These are phyloP conservation scores for Aspergillus udagawae DNA, from an alignment of 2,329 filamentous ascomycete genomes.

Conservation along the genomic window DNA sequence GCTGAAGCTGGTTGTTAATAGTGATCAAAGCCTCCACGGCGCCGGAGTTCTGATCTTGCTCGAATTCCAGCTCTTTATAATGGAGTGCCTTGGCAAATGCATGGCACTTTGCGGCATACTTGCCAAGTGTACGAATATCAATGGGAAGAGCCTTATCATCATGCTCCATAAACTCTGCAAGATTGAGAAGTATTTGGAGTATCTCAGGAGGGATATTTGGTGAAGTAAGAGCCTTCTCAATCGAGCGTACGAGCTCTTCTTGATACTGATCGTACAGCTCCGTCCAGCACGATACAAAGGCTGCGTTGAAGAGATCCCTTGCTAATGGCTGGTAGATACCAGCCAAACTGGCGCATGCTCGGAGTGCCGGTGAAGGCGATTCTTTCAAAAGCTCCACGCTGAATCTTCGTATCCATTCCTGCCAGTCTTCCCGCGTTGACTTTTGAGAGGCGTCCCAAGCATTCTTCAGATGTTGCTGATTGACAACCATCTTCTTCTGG, in stretches of 20 bases:
- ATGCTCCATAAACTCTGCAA: constrained; percentile 99
- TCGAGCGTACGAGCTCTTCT: constrained; percentile 91
- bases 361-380: constrained; percentile 89
- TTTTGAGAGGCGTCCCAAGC: constrained; percentile 97
- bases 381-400: constrained; percentile 93
- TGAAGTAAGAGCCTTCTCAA: constrained; percentile 92
- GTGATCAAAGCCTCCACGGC: constrained; percentile 96
- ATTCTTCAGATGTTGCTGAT: constrained; percentile 92
- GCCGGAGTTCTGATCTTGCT: constrained; percentile 92
- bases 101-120: constrained; percentile 94
- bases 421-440: constrained; percentile 97
- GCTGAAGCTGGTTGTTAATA: constrained; percentile 98
- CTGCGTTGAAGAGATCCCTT: constrained; percentile 94
- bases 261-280: constrained; percentile 96
- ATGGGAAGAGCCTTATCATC: constrained; percentile 98
- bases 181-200: constrained; percentile 85
- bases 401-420: constrained; percentile 96
- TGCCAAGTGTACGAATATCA: constrained; percentile 88
- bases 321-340: constrained; percentile 89
- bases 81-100: constrained; percentile 97
- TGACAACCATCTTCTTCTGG: constrained; percentile 93
- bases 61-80: constrained; percentile 97
- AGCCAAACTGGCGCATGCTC: constrained; percentile 87
- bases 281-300: constrained; percentile 98
- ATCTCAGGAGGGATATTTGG: constrained; percentile 95